A percentile compares a stretch with the other conserved stretches of the same genome.
phyloP scores from a whole-genome alignment of 306 rosid genomes.

The Cicer chorassanicum region DNA sequence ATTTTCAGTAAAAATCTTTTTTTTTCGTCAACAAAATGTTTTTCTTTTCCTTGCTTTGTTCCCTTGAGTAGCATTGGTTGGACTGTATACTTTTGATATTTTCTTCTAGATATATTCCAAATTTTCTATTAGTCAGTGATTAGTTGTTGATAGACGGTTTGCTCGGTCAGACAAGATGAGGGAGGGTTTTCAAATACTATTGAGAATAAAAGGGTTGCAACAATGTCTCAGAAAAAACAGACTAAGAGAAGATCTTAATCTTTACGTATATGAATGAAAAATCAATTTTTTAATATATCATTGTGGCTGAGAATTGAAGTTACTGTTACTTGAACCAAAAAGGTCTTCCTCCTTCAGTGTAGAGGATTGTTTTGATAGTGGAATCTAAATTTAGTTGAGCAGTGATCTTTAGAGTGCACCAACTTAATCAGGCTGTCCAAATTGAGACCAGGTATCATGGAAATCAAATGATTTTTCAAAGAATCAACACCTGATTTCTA shows the following conservation, averaged over 20 bases:
- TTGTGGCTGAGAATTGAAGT: neutral
- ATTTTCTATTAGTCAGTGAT: conserved; percentile 9
- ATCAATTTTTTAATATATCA: neutral
- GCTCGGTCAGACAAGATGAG: neutral
- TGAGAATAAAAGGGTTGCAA: neutral
- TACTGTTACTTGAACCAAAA: neutral
- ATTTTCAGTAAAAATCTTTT: neutral
- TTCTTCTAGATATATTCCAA: neutral
- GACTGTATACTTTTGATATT: conserved; percentile 23
- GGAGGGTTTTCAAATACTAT: neutral
- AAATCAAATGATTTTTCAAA: conserved; percentile 6
- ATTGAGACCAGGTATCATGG: neutral
- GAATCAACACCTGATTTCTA: neutral
- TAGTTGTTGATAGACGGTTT: neutral
- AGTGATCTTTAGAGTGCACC: neutral
- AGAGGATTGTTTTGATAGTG: neutral
- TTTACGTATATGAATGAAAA: neutral
- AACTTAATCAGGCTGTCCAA: neutral
- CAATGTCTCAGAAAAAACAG: neutral
- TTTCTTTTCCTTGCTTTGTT: neutral
- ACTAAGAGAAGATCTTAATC: neutral
- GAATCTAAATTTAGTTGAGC: neutral
- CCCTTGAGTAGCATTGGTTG: conserved; percentile 16
- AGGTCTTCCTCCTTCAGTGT: neutral
- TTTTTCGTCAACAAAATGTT: neutral